Evolutionary conservation across 441 rosid genomes (phyloP).

Genomic region (Populus hybrid): DNA sequence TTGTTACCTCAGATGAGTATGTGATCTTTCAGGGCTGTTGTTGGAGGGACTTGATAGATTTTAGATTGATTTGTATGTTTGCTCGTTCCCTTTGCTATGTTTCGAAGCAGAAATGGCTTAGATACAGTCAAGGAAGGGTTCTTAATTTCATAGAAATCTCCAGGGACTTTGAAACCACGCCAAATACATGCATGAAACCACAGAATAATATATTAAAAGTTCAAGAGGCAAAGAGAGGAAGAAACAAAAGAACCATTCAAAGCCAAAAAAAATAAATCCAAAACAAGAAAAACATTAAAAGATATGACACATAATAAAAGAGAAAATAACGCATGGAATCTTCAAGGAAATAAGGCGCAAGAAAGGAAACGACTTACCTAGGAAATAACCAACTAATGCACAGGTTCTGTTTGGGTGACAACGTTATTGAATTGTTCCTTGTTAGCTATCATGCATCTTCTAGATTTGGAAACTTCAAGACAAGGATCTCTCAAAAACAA

Average conservation of each 20-base stretch:
- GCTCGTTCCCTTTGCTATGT: neutral
- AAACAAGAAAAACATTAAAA: neutral
- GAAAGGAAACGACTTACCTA: neutral
- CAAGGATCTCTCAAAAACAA: neutral
- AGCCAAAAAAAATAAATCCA: neutral
- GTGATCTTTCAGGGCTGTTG: neutral
- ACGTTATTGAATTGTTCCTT: neutral
- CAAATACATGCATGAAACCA: neutral
- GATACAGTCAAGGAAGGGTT: neutral
- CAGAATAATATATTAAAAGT: neutral
- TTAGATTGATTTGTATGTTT: neutral
- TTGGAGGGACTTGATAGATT: neutral
- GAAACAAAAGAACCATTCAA: neutral
- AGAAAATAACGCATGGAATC: conserved; percentile 7
- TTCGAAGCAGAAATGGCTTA: neutral
- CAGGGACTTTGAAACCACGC: neutral
- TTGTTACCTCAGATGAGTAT: neutral
- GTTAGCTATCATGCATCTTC: neutral
- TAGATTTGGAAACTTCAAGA: conserved; percentile 15
- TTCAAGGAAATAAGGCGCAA: neutral
- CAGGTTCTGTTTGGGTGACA: neutral
- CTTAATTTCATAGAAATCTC: neutral
- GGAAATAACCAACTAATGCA: neutral
- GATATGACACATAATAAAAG: neutral
- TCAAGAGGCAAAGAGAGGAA: neutral